A percentile compares a stretch with the other conserved stretches of the same genome.
Evolutionary conservation across 139 green algal species (phyloP).

Genomic region (Raphidocelis subcapitata): DNA sequence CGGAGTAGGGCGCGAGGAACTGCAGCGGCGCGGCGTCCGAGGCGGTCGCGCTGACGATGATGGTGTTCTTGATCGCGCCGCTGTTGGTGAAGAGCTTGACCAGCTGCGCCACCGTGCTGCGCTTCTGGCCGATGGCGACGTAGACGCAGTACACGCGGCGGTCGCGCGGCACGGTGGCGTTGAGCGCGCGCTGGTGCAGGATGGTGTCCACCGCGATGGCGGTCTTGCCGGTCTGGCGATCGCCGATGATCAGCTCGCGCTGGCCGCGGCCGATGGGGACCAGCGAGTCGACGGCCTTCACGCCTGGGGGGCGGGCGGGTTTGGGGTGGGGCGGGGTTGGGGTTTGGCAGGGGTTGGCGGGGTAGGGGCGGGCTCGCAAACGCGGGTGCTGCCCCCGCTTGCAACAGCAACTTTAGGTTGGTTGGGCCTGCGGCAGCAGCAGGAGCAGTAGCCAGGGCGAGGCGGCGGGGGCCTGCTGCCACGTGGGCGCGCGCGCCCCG

Average conservation of each 20-base stretch:
- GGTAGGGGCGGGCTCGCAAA: too few species aligned
- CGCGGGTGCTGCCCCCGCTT: too few species aligned
- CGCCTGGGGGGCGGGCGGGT: conserved; percentile 30
- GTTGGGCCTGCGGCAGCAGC: too few species aligned
- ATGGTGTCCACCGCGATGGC: conserved; percentile 89
- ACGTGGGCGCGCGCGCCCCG: too few species aligned
- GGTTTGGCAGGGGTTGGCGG: too few species aligned
- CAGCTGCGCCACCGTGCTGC: conserved; percentile 84
- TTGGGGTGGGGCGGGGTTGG: too few species aligned
- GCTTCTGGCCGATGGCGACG: conserved; percentile 87
- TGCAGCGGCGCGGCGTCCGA: conserved; percentile 88
- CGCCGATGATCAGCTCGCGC: conserved; percentile 91
- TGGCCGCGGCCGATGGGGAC: conserved; percentile 89
- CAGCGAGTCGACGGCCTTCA: conserved; percentile 83
- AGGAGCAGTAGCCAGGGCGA: too few species aligned
- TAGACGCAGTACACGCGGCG: conserved; percentile 85
- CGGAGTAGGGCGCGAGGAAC: conserved; percentile 92
- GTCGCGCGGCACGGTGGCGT: conserved; percentile 51
- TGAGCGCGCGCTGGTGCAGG: conserved; percentile 68
- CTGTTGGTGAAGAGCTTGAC: conserved; percentile 67
- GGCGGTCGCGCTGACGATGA: conserved; percentile 86
- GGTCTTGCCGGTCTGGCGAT: conserved; percentile 92
- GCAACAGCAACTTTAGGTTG: too few species aligned
- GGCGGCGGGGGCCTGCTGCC: too few species aligned
- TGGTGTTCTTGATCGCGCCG: conserved; percentile 75